A percentile compares a stretch with the other conserved stretches of the same genome.
Conservation (phyloP, 805 yeast genomes). For the Metschnikowia shivogae region DNA sequence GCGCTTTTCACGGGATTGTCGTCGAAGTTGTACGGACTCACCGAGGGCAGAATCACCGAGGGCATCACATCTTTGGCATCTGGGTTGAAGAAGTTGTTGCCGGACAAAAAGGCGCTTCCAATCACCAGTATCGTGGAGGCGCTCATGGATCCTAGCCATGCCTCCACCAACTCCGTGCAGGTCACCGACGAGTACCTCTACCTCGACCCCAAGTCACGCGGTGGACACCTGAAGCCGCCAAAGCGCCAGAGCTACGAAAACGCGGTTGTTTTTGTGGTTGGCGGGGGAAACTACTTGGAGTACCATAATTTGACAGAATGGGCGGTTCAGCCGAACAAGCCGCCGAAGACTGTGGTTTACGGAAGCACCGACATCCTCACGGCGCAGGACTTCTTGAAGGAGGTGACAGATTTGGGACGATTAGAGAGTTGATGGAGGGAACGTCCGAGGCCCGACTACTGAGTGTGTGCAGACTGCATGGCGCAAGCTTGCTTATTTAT, state of each 20-base stretch:
- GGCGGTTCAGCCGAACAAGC: slow-evolving; percentile 43
- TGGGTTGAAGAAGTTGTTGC: slow-evolving; percentile 80
- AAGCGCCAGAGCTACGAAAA: slow-evolving; percentile 77
- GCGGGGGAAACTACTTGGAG: slow-evolving; percentile 94
- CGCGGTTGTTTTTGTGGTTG: slow-evolving; percentile 86
- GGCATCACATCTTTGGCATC: slow-evolving; percentile 88
- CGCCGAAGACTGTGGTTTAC: slow-evolving; percentile 60
- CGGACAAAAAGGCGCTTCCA: slow-evolving; percentile 84
- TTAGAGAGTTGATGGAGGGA: slow-evolving; percentile 4
- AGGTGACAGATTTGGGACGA: slow-evolving; percentile 42
- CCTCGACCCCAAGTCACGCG: slow-evolving; percentile 88
- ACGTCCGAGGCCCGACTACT: no score
- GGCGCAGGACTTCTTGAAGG: slow-evolving; percentile 65
- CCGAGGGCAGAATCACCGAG: slow-evolving; percentile 78
- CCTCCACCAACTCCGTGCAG: slow-evolving; percentile 58
- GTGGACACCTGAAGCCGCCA: slow-evolving; percentile 86
- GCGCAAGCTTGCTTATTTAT: no score
- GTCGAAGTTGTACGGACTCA: slow-evolving; percentile 72
- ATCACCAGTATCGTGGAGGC: slow-evolving; percentile 89
- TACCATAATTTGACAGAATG: slow-evolving; percentile 93
- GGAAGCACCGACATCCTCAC: slow-evolving; percentile 80
- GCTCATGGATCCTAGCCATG: slow-evolving; percentile 74
- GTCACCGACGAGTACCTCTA: slow-evolving; percentile 86
- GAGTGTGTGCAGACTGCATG: no score
- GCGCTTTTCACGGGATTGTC: slow-evolving; percentile 72